Conservation (phyloP, 345 rosid genomes). For the Balakata baccata region DNA sequence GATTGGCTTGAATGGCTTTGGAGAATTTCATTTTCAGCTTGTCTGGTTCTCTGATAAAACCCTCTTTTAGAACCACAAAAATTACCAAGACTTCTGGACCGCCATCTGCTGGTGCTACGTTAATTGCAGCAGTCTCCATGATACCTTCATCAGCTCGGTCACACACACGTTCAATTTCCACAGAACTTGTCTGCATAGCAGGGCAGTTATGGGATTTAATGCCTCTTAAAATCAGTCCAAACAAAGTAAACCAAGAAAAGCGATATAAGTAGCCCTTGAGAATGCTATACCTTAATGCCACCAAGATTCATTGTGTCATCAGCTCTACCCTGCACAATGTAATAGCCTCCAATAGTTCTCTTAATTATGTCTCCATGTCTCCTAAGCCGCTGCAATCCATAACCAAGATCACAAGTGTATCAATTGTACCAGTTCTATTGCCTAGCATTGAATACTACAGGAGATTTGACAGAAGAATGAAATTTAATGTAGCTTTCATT, state of each 20-base stretch:
- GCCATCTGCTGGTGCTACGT: slow-evolving; percentile 50
- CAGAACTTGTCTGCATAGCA: slow-evolving; percentile 69
- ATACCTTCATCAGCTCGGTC: slow-evolving; percentile 67
- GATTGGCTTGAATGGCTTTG: slow-evolving; percentile 58
- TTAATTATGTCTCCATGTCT: slow-evolving; percentile 83
- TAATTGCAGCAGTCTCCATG: slow-evolving; percentile 74
- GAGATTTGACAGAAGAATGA: not conserved
- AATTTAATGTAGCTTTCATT: not conserved
- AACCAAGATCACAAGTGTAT: not conserved
- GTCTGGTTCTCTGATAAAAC: slow-evolving; percentile 36
- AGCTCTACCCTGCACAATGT: slow-evolving; percentile 73
- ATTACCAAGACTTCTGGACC: slow-evolving; percentile 74
- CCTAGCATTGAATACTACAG: not conserved
- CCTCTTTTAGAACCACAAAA: slow-evolving; percentile 62
- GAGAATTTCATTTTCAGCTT: slow-evolving; percentile 55
- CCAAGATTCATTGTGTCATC: slow-evolving; percentile 99
- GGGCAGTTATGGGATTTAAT: not conserved
- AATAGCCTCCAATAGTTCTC: slow-evolving; percentile 72
- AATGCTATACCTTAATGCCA: slow-evolving; percentile 70
- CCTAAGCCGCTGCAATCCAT: slow-evolving; percentile 57
- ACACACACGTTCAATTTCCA: slow-evolving; percentile 82
- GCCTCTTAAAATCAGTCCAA: not conserved
- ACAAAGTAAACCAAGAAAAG: not conserved
- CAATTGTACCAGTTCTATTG: not conserved
- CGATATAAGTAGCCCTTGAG: not conserved